phyloP scores from a whole-genome alignment of 1,284 basidiomycete species.

The Trichosporon sp. region DNA sequence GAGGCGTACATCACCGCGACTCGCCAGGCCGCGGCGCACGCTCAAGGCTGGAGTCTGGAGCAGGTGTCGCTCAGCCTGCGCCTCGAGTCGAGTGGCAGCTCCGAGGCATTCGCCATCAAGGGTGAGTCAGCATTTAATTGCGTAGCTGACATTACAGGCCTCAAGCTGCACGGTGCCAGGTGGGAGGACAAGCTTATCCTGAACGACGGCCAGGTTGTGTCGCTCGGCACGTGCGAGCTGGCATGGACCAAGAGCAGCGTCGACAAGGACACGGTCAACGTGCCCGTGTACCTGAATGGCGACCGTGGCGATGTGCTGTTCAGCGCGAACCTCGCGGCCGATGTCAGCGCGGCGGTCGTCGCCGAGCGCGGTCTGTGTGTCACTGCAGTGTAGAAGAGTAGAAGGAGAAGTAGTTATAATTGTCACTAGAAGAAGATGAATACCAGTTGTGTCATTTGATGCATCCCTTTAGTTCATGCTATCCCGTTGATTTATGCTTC shows the following conservation, averaged over 20 bases:
- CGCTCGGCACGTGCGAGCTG: slow-evolving; percentile 75
- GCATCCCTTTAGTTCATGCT: slow-evolving; percentile 8
- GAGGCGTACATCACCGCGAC: slow-evolving; percentile 94
- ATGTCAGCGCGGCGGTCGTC: slow-evolving; percentile 36
- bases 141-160: slow-evolving; percentile 61
- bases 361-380: slow-evolving; percentile 51
- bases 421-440: neutral
- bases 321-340: slow-evolving; percentile 58
- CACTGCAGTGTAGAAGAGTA: slow-evolving; percentile 36
- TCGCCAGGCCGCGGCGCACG: slow-evolving; percentile 85
- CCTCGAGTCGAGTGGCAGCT: slow-evolving; percentile 71
- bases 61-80: slow-evolving; percentile 78
- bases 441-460: neutral
- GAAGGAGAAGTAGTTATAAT: neutral
- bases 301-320: slow-evolving; percentile 89
- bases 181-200: slow-evolving; percentile 71
- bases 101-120: slow-evolving; percentile 77
- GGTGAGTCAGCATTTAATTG: slow-evolving; percentile 62
- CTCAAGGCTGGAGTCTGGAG: slow-evolving; percentile 86
- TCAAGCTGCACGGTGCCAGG: slow-evolving; percentile 79
- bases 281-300: slow-evolving; percentile 89
- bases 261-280: slow-evolving; percentile 62
- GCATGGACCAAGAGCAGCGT: slow-evolving; percentile 74
- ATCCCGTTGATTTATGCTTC: slow-evolving; percentile 7
- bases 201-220: slow-evolving; percentile 77